Base-by-base conservation (phyloP, 192 early-diverging fungal species). In the Coemansia erecta region DNA sequence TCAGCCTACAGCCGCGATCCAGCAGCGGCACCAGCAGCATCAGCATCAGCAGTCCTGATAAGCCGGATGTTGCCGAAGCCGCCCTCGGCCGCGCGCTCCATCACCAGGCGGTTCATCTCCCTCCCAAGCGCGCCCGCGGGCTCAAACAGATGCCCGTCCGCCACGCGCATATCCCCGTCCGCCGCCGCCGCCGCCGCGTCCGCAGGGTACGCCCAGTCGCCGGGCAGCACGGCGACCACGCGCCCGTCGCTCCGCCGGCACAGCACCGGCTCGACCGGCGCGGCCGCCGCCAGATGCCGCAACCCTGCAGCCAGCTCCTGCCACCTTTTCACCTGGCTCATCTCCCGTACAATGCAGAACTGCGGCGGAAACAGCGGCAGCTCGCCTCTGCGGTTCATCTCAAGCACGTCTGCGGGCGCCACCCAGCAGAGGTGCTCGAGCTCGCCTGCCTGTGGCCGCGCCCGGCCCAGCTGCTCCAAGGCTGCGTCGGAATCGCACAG, bases 331-430 rank as follows among this genome's bases (percentile, higher is more conserved):
- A 74, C 58, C 2, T 64, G 61, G 19, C 68, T 60, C 46, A 92
- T 69, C 63, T 85, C 73, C 1, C 61, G 52, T 17, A 92, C 45
- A 0, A 82, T 76, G 19, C 78, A 79, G 63, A 83, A 88, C 73
- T 92, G 90, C 8, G 90, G 90, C 8, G 85, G 86, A 15, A 86
- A 80, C 13, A 87, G 75, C 37, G 79, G 53, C 41, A 90, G 69
- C 23, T 64, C 45, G 13, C 61, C 37, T 21, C 63, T 62, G 10
- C 58, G 53, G 61, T 83, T 87, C 15, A 80, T 81, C 9, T 68
- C 64, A 17, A 89, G 51, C 0, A 80, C 83, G 50, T 87, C 77
- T 47, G 72, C 67, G 1, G 93, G 93, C 2, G 72, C 77, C 28
- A 86, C 63, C 93, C 93, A 94, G 19, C 82, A 76, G 51, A 87